Percentiles rank a stretch among this genome's conserved stretches.
Evolutionary conservation across 83 land plant genomes (phyloP).

Genomic region (Thuja plicata): DNA sequence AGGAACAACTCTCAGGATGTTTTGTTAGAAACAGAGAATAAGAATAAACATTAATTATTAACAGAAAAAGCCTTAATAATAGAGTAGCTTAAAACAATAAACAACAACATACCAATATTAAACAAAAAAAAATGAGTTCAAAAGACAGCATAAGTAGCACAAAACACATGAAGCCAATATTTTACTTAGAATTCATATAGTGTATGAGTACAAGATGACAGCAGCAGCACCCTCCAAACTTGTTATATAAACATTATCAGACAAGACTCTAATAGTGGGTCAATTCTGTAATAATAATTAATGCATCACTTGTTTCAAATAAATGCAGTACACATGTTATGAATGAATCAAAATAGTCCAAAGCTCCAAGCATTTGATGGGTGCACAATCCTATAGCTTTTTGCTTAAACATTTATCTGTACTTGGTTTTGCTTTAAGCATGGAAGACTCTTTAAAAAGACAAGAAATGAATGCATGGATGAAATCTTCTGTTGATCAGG

Average conservation of each 20-base stretch:
- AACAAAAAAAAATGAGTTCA: neutral
- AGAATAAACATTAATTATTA: neutral
- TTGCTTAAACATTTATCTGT: neutral
- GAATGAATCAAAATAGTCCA: neutral
- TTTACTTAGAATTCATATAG: neutral
- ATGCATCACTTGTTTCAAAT: neutral
- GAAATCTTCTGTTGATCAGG: neutral
- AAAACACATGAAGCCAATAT: neutral
- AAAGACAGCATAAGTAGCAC: neutral
- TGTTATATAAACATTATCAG: neutral
- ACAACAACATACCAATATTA: neutral
- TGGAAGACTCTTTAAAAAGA: neutral
- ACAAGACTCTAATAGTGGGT: neutral
- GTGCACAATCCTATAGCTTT: neutral
- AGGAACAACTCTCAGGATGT: neutral
- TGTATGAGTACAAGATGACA: conserved; percentile 2
- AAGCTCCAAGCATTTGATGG: neutral
- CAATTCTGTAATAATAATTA: neutral
- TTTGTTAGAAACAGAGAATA: neutral
- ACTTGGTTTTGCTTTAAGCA: neutral
- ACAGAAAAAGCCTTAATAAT: neutral
- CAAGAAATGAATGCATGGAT: neutral
- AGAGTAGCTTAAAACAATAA: neutral
- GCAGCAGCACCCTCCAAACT: conserved; percentile 8
- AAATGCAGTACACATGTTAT: neutral